Percentiles rank a stretch among this genome's conserved stretches.
These are phyloP conservation scores for Manihot esculenta DNA, from an alignment of 441 rosid species.

Conservation along the genomic window DNA sequence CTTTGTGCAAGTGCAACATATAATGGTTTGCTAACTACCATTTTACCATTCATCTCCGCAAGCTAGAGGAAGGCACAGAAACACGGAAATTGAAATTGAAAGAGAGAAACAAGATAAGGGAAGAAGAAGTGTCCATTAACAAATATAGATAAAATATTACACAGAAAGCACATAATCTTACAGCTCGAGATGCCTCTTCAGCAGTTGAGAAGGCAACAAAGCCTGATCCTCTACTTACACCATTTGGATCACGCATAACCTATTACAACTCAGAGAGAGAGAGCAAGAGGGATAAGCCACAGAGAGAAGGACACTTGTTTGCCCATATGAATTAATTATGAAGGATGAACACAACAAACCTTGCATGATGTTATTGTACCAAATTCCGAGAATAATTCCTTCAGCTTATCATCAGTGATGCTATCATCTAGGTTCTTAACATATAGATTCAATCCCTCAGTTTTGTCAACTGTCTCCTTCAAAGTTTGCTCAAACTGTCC, in stretches of 20 bases:
- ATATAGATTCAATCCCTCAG: constrained; percentile 52
- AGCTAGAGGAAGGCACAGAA: constrained; percentile 34
- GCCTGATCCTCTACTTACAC: constrained; percentile 71
- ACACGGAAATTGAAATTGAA: background rate
- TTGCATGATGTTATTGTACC: constrained; percentile 79
- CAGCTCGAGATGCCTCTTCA: constrained; percentile 79
- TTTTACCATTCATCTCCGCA: constrained; percentile 70
- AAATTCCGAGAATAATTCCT: constrained; percentile 61
- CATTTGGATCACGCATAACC: constrained; percentile 81
- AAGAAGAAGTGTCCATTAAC: background rate
- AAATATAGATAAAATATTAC: background rate
- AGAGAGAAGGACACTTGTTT: background rate
- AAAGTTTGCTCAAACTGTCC: constrained; percentile 58
- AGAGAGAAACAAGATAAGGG: background rate
- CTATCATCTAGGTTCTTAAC: constrained; percentile 68
- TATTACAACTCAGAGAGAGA: constrained; percentile 14
- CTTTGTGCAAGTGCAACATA: constrained; percentile 79
- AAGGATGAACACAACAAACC: constrained; percentile 34
- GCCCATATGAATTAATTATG: background rate
- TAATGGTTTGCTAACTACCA: constrained; percentile 67
- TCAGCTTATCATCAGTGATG: constrained; percentile 66
- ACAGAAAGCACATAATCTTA: constrained; percentile 31
- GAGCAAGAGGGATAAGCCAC: background rate
- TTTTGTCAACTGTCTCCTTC: constrained; percentile 63
- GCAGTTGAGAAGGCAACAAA: constrained; percentile 79